Base-by-base conservation (phyloP, 768 basidiomycete genomes). In the Suillus weaverae region DNA sequence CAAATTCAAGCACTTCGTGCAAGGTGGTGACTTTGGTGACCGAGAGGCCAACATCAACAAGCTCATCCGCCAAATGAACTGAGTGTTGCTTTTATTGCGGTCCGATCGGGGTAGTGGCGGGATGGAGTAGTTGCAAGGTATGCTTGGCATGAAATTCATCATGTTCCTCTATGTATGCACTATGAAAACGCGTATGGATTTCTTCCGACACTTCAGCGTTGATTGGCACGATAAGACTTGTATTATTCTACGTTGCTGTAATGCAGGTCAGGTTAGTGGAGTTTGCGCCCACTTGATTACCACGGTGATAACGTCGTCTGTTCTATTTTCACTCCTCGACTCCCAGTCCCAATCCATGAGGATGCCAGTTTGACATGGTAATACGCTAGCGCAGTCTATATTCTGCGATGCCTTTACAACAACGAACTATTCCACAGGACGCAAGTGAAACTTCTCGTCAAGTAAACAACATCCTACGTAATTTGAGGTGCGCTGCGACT, bases 21-120 rank as follows among this genome's bases (percentile, higher is more conserved):
- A 95, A 85, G 95, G 95, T 73, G 96, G 96, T 81, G 95, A 97
- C 84, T 92, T 95, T 77, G 97, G 97, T 80, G 89, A 98, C 85
- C 90, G 97, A 78, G 97, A 99, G 82, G 81, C 82, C 72, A 92
- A 93, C 86, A 99, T 99, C 86, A 97, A 97, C 89, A 91, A 90
- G 80, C 94, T 99, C 80, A 88, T 99, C 80, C 86, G 94, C 64
- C 91, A 94, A 81, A 95, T 95, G 93, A 95, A 95, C 82, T 95
- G 74, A 80, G 72, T 60, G 60, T 57, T 56, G 60, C n/a, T 53
- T 22, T 44, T 46, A 53, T 32, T 20, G 62, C 57, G 59, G 50
- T 60, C 35, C 57, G 54, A 66, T 36, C 50, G 62, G 61, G 59
- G 66, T 35, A 16, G 38, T 18, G 51, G 66, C 41, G 64, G 38